These are phyloP conservation scores for Musa troglodytarum DNA, from an alignment of 176 grass and related monocot species.

Conservation along the genomic window DNA sequence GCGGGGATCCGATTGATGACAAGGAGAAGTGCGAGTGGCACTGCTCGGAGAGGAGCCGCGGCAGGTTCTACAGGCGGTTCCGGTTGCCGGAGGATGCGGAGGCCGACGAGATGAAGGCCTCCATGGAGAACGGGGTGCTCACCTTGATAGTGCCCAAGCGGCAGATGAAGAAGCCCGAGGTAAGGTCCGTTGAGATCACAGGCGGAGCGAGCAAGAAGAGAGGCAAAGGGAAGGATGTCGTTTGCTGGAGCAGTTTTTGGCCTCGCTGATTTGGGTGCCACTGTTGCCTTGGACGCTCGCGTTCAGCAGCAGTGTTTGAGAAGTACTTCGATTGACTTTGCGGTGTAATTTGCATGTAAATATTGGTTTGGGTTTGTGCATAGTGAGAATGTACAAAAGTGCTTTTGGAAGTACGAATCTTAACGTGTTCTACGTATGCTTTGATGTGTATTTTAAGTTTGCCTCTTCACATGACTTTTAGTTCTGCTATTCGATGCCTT, in stretches of 20 bases:
- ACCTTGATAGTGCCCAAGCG: neutral
- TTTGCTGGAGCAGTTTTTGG: neutral
- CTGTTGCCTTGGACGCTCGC: no score
- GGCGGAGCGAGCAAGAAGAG: neutral
- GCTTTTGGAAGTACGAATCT: no score
- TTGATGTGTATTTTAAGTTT: no score
- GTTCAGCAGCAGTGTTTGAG: no score
- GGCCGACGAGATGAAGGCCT: neutral
- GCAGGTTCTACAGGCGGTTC: neutral
- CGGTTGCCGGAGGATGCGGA: neutral
- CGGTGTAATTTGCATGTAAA: no score
- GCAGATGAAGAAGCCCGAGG: neutral
- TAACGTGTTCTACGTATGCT: no score
- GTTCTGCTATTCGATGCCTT: no score
- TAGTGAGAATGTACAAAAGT: no score
- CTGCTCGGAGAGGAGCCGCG: neutral
- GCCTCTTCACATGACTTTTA: no score
- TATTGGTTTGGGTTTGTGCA: no score
- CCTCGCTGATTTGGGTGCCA: neutral
- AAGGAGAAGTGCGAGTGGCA: neutral
- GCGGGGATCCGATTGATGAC: neutral
- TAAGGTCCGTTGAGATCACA: neutral
- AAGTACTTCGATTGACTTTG: no score
- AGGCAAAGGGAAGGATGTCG: neutral
- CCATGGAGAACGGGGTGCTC: slow-evolving; percentile 1